Base-by-base conservation (phyloP, 2,329 filamentous ascomycete genomes). In the Aureobasidium sp. region DNA sequence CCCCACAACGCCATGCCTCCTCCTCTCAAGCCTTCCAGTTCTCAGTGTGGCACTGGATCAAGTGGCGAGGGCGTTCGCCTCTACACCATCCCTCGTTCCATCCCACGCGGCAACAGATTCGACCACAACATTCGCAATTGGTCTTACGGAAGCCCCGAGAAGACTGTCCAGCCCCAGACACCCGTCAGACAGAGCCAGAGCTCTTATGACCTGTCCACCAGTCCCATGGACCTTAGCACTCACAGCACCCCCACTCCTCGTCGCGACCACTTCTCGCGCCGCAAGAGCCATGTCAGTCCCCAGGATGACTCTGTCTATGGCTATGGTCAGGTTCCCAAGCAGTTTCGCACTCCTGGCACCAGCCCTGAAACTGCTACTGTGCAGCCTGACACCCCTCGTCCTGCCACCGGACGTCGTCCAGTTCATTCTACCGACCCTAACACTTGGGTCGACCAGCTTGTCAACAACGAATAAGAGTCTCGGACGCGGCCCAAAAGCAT, bases 311-410 rank as follows among this genome's bases (percentile, higher is more conserved):
- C 3, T 8, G 32, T 17, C 30, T 37, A 12, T 10, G 32, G 44
- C 30, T 48, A 37, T 14, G 44, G 44, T 17, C 32, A 48, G 30
- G 30, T 35, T 5, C 30, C 30, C 10, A 16, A 24, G 5, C 21
- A 48, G 44, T n/a, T 37, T 17, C 30, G 30, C 30, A 50, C 34
- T 27, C 45, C 45, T n/a, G 34, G 27, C 34, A 37, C 32, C 24
- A 50, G 45, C 16, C 45, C 45, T 16, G 6, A 21, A 6, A 7
- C 34, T n/a, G 35, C 22, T 16, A 29, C 24, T 10, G 12, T 39
- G 16, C 34, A 50, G 45, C 21, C 17, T 6, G 45, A 29, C 16
- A 39, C 45, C 12, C 17, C 45, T 30, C 45, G 45, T 19, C 34
- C 45, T 21, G 8, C 34, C 16, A 16, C 8, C 38, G 39, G 39